Base-by-base conservation (phyloP, 2,329 filamentous ascomycete species). In the Exophiala sp. region DNA sequence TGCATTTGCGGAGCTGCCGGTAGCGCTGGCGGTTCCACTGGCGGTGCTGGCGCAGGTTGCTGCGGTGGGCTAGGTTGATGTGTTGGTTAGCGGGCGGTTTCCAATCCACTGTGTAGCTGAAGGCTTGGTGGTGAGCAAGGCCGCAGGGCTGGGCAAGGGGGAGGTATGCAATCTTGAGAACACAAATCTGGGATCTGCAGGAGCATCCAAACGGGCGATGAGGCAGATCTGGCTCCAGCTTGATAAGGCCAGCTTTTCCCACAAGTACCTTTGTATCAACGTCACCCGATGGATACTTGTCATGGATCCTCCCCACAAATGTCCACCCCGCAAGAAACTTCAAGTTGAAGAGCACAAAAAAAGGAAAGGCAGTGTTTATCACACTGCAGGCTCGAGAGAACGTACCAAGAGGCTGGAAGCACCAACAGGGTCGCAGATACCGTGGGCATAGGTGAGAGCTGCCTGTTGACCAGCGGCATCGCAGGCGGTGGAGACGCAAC, bases 401-500 rank as follows among this genome's bases (percentile, higher is more conserved):
- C 52, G 27, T 56, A 58, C 55, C 51, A 57, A 35, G 19, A 71
- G 58, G 43, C 65, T 58, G 24, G 58, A 67, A 42, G 70, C 62
- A 23, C 68, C 68, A 9, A 60, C 68, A 27, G 62, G 60, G 23
- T 62, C 61, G 59, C 70, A 73, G 60, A 72, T 65, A 16, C 62
- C 58, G 45, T 65, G 40, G 19, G 43, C 42, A 37, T 45, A 59
- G 23, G 53, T 54, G 34, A 49, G 59, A 59, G 16, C 64, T 66
- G 69, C 56, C 30, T 69, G 46, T 50, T 77, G 71, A n/a, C 75
- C 71, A 0, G 59, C 58, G 0, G 58, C 19, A 24, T 59, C 57
- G 62, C 77, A 80, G n/a, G 63, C 61, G 1, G 58, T 58, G 14
- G 66, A 61, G 16, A 80, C 64, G 57, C 77, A 80, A 64, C 75